Base-by-base conservation (phyloP, 805 yeast genomes). In the Kluyveromyces aestuarii region DNA sequence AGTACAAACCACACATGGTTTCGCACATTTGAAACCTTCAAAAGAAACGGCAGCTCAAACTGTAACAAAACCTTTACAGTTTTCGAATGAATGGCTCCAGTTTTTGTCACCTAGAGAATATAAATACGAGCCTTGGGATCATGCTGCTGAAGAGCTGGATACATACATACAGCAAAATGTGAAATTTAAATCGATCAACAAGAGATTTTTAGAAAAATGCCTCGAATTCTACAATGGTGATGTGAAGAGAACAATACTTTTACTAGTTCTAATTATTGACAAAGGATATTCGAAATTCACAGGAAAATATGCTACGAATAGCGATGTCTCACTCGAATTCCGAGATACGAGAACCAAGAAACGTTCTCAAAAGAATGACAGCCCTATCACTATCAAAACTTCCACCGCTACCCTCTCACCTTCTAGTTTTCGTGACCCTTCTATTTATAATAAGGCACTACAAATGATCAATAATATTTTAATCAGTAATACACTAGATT, bases 211-310 rank as follows among this genome's bases (percentile, higher is more conserved):
- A 37, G 52, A 60, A 18, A 56, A 63, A 13, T 71, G 73, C 11
- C 44, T 79, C 5, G 59, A 50, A 14, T 75, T 72, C 54, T 77
- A 70, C 55, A 51, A 67, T n/a, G 81, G 80, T 2, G 70, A 77
- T 48, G 51, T 71, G 1, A 53, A 54, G 17, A 67, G 61, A 44
- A 75, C 75, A 0, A 48, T 75, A 8, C 55, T 61, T 2, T 49
- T 70, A 11, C 72, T 75, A 8, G 49, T 63, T 1, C 50, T 64
- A 18, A 55, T 70, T 8, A 50, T 66, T 18, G 73, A 73, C 45
- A 50, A 63, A 2, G 52, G 58, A 30, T 64, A 63, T 11, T 58
- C 56, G 1, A 47, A 48, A 10, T 48, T 60, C 25, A 71, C 76
- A 1, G 27, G 35, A 44, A 18, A 51, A 42, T 16, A 33, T 18